These are phyloP conservation scores for Backusella tarrabulga DNA, from an alignment of 192 early-diverging fungal genomes.

Conservation along the genomic window DNA sequence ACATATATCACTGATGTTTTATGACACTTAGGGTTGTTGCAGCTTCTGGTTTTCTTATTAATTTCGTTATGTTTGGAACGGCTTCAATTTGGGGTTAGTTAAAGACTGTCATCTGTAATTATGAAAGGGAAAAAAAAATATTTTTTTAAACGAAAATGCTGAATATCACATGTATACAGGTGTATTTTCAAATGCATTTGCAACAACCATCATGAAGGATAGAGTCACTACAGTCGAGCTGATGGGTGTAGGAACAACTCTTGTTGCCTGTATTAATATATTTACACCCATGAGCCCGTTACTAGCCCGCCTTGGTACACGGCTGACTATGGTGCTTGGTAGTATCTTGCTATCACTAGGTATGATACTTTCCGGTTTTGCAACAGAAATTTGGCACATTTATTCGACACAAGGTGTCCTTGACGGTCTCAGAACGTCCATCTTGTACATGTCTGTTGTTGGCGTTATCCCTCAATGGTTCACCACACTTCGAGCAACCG, in stretches of 20 bases:
- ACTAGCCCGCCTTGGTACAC: background rate
- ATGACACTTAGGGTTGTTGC: background rate
- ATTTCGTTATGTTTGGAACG: slow-evolving; percentile 15
- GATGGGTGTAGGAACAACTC: slow-evolving; percentile 16
- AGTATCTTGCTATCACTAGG: slow-evolving; percentile 15
- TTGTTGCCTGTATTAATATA: slow-evolving; percentile 9
- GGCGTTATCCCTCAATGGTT: slow-evolving; percentile 54
- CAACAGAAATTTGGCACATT: slow-evolving; percentile 55
- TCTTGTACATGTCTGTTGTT: slow-evolving; percentile 29
- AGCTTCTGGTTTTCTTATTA: background rate
- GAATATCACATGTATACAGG: background rate
- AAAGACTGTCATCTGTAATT: background rate
- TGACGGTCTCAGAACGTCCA: slow-evolving; percentile 43
- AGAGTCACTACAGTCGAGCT: slow-evolving; percentile 3
- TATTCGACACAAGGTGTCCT: slow-evolving; percentile 58
- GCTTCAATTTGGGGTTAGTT: slow-evolving; percentile 11
- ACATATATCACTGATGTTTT: no score
- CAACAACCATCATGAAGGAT: background rate
- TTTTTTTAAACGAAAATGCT: background rate
- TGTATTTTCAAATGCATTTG: slow-evolving; percentile 20
- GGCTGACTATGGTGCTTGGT: slow-evolving; percentile 13
- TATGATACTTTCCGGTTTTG: slow-evolving; percentile 18
- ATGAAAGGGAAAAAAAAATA: no score
- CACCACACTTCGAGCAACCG: slow-evolving; percentile 52
- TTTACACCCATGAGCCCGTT: slow-evolving; percentile 11